phyloP scores from a whole-genome alignment of 2,329 filamentous ascomycete species.

The Alternaria conjuncta region DNA sequence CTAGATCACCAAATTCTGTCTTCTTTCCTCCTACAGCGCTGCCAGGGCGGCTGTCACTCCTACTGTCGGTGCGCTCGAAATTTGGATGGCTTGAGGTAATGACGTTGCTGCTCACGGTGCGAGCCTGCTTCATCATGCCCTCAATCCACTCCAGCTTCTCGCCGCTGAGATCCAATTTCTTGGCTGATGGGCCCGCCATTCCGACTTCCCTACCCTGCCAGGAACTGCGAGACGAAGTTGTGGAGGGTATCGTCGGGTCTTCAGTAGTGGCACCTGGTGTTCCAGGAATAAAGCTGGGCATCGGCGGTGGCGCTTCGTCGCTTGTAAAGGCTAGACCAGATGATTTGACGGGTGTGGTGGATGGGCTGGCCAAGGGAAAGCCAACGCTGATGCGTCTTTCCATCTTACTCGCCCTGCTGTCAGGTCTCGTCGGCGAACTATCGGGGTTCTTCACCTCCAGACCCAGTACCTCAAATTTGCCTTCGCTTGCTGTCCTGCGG shows the following conservation, averaged over 20 bases:
- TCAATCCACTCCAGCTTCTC: conserved; percentile 83
- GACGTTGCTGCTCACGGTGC: conserved; percentile 69
- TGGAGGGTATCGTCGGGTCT: conserved; percentile 33
- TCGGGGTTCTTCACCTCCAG: conserved; percentile 44
- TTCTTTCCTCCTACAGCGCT: conserved; percentile 22
- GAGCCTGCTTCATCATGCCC: conserved; percentile 80
- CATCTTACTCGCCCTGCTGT: conserved; percentile 35
- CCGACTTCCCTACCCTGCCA: conserved; percentile 61
- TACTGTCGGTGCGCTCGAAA: conserved; percentile 33
- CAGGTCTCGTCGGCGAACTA: conserved; percentile 33
- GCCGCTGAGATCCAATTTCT: conserved; percentile 68
- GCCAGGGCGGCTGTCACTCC: conserved; percentile 28
- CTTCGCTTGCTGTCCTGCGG: conserved; percentile 67
- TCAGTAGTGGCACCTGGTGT: conserved; percentile 36
- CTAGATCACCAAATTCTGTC: conserved; percentile 69
- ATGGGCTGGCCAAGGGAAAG: conserved; percentile 25
- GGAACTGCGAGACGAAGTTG: conserved; percentile 37
- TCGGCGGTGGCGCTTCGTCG: conserved; percentile 32
- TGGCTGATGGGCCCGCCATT: conserved; percentile 72
- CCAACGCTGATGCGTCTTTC: conserved; percentile 36
- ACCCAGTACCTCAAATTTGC: conserved; percentile 63
- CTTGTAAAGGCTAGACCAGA: conserved; percentile 16
- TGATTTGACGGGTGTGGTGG: conserved; percentile 38
- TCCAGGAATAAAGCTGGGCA: conserved; percentile 32
- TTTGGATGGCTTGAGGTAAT: conserved; percentile 22